Evolutionary conservation across 495 filamentous ascomycete species (phyloP), one percentile per base, ranked within the genome.

Genomic region (Neurospora africana): DNA sequence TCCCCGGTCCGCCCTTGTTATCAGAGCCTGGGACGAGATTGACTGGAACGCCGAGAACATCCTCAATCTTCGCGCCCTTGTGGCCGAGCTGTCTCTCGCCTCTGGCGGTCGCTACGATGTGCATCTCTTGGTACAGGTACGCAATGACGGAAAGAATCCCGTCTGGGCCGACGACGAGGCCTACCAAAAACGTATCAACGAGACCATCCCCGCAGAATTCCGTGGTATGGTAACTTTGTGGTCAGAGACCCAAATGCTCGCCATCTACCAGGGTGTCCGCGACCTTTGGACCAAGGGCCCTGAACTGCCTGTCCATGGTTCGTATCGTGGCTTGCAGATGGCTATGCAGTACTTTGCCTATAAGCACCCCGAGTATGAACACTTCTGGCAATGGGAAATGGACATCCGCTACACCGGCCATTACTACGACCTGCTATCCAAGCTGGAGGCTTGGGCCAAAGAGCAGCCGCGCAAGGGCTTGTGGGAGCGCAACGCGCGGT

Each of bases 381-480:
- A 90, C 81, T 92, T 95, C 81, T 99, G 95, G 95, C 94, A 99
- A 77, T 98, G 94, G 94, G 95, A 99, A 81, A 97, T 98, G 91
- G 95, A 99, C 77, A 89, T 93, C 41, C 90, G 95, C 4, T 97
- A 97, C 79, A 97, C 91, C 0, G 96, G 95, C n/a, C 94, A 99
- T 80, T 97, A 91, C 86, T 95, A 97, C 80, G 91, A 97, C 75
- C 84, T 98, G 33, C 92, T 98, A 77, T 86, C 90, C 75, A 89
- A 90, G 76, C 82, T 95, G 44, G 84, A 84, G 53, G 81, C 78
- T 36, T 99, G 93, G 93, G 89, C 95, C 5, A 89, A 87, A 68
- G 80, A 89, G 71, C 96, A 98, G 80, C 93, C 95, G 0, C 87
- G 95, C 1, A 97, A 95, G 81, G 91, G 91, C 0, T 84, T 98